Conservation (phyloP, 345 rosid species). For the Pistacia atlantica region DNA sequence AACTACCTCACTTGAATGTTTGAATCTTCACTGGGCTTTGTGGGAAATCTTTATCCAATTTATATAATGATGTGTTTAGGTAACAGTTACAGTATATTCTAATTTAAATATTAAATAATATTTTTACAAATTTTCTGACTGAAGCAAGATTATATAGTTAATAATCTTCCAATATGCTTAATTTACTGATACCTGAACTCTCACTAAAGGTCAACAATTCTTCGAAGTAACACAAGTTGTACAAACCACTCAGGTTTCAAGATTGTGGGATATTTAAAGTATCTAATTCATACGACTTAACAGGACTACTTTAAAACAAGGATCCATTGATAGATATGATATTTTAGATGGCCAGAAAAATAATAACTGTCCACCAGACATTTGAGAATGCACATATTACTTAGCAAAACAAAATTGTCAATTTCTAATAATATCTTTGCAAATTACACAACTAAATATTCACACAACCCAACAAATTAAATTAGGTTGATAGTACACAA, state of each 20-base stretch:
- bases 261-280: not conserved
- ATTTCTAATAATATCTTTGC: not conserved
- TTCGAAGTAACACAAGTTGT: not conserved
- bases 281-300: not conserved
- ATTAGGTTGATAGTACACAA: not conserved
- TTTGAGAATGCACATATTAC: not conserved
- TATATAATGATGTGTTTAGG: not conserved
- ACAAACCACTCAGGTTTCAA: not conserved
- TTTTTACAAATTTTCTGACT: not conserved
- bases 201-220: not conserved
- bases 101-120: not conserved
- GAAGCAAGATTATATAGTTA: not conserved
- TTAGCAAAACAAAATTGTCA: not conserved
- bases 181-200: not conserved
- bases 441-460: not conserved
- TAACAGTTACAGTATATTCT: not conserved
- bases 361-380: not conserved
- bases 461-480: not conserved
- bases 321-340: not conserved
- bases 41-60: not conserved
- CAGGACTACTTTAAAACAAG: not conserved
- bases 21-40: not conserved
- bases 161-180: constrained; percentile 3
- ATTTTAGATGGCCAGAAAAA: not conserved
- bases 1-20: not conserved